phyloP scores from a whole-genome alignment of 2,329 filamentous ascomycete genomes.

The Fonsecaea monophora region DNA sequence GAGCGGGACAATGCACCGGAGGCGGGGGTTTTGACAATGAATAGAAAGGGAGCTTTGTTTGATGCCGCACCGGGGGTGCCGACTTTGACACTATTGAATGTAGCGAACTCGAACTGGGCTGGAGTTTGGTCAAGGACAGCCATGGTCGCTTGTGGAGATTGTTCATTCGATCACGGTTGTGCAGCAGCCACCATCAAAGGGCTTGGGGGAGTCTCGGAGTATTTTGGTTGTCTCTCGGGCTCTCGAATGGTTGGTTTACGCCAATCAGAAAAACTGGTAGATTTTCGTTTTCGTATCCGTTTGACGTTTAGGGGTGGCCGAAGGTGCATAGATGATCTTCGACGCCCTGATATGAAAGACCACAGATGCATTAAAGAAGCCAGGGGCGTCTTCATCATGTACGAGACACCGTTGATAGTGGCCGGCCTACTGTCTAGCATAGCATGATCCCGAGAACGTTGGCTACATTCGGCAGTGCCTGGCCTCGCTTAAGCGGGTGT shows the following conservation, averaged over 20 bases:
- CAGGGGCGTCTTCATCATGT: not conserved
- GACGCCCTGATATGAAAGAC: not conserved
- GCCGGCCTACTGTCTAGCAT: not conserved
- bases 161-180: constrained; percentile 2
- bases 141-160: constrained; percentile 2
- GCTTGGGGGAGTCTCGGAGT: not conserved
- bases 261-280: not conserved
- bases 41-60: constrained; percentile 17
- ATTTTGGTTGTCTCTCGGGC: not conserved
- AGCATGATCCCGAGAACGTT: not conserved
- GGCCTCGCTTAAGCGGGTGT: not conserved
- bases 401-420: not conserved
- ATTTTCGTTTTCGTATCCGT: not conserved
- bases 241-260: not conserved
- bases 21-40: constrained; percentile 17
- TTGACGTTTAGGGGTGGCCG: not conserved
- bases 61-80: constrained; percentile 7
- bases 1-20: constrained; percentile 24
- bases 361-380: not conserved
- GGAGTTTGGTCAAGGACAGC: constrained; percentile 6
- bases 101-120: constrained; percentile 23
- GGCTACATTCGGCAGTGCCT: not conserved
- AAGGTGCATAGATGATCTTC: not conserved
- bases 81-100: constrained; percentile 16
- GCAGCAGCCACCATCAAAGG: not conserved